Conservation (phyloP, 306 rosid genomes). For the Spatholobus suberectus region DNA sequence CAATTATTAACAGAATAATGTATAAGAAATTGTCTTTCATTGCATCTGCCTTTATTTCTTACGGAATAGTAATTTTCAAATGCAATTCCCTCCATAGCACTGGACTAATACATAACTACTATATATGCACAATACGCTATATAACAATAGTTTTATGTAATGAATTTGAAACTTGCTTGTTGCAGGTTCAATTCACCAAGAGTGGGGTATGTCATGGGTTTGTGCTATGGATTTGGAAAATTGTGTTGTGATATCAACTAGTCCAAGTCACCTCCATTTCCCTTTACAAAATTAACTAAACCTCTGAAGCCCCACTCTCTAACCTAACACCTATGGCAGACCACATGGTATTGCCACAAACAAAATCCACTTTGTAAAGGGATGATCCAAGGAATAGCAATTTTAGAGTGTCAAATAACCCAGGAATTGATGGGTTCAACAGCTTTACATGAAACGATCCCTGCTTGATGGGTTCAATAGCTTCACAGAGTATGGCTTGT, state of each 20-base stretch:
- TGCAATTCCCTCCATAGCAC: slow-evolving; percentile 11
- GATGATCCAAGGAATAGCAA: no score
- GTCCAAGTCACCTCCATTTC: slow-evolving; percentile 71
- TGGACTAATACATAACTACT: not conserved
- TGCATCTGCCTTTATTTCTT: slow-evolving; percentile 13
- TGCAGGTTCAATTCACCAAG: slow-evolving; percentile 68
- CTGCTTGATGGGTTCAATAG: slow-evolving; percentile 64
- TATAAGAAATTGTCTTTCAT: not conserved
- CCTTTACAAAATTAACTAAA: slow-evolving; percentile 4
- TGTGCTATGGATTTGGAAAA: slow-evolving; percentile 75
- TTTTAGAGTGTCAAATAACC: no score
- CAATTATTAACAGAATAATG: not conserved
- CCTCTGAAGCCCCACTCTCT: not conserved
- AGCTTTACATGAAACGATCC: slow-evolving; percentile 93
- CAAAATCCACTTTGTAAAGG: no score
- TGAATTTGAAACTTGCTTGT: slow-evolving; percentile 32
- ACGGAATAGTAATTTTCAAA: slow-evolving; percentile 14
- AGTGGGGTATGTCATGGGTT: slow-evolving; percentile 86
- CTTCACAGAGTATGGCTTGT: slow-evolving; percentile 57
- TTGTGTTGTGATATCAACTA: slow-evolving; percentile 68
- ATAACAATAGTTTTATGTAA: not conserved
- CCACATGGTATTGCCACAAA: not conserved
- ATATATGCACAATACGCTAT: not conserved
- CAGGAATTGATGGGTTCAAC: no score
- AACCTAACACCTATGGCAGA: slow-evolving; percentile 9